Evolutionary conservation across 441 rosid species (phyloP), one percentile per base, ranked within the genome.

Genomic region (Aquilaria agallochum): DNA sequence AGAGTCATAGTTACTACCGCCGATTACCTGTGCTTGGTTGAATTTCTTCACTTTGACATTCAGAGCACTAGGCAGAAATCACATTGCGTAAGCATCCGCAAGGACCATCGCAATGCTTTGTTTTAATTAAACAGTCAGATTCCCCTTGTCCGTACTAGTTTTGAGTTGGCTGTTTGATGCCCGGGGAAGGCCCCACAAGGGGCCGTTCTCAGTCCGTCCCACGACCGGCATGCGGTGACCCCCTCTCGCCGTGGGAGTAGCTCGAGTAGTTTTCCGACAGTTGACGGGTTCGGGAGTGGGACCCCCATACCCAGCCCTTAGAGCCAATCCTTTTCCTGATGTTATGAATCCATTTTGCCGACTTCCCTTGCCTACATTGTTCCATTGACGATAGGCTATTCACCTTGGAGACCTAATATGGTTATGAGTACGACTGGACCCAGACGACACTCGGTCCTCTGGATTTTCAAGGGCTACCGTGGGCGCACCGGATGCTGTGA

Each of bases 351-450:
- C 15, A 15, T 15, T 15, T 15, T 15, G 15, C 15, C 15, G 15
- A 15, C 15, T 15, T 15, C 15, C 15, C 15, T 15, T 15, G 15
- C 59, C 55, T 51, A 50, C 32, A 60, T 60, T 60, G 64, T 59
- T 50, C 64, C n/a, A 68, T 56, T n/a, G 55, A 68, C 67, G 31
- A 68, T 49, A 61, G 61, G 67, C 47, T 52, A 33, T 60, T 65
- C 70, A 71, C 59, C 71, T 71, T 61, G 60, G 68, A 66, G 65
- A 58, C 75, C 68, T 67, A 61, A 72, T 72, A 67, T 65, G 59
- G 53, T 60, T 36, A 61, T 73, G 60, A 64, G 65, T 54, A 63
- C 61, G 68, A 34, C 42, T 42, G 44, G 50, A 34, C 55, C 31
- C 40, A 50, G 47, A 63, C 11, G 52, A 60, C 55, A 65, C 58